phyloP scores from a whole-genome alignment of 148 eudicot species.

The Cornus florida region DNA sequence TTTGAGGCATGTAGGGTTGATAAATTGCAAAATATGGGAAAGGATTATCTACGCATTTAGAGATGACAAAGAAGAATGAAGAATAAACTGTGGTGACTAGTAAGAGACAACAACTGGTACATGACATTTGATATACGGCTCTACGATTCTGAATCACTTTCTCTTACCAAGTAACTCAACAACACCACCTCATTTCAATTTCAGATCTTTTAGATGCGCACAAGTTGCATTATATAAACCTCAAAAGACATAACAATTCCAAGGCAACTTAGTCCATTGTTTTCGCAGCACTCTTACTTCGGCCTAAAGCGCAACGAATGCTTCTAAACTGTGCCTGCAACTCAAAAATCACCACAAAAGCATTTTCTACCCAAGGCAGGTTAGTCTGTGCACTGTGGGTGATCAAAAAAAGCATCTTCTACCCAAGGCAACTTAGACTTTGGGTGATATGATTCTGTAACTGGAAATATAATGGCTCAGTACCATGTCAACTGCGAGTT shows the following conservation, averaged over 20 bases:
- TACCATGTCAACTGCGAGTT: slow-evolving; percentile 38
- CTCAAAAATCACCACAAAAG: background rate
- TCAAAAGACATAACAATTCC: background rate
- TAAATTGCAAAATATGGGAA: background rate
- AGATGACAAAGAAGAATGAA: background rate
- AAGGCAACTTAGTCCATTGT: slow-evolving; percentile 6
- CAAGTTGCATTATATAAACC: background rate
- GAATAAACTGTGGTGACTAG: background rate
- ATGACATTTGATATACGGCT: background rate
- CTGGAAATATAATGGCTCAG: background rate
- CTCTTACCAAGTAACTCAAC: background rate
- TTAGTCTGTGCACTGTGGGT: background rate
- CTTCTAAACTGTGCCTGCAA: background rate
- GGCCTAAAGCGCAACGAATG: background rate
- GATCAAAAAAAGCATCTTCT: background rate
- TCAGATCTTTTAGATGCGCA: background rate
- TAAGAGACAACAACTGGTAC: background rate
- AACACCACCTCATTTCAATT: background rate
- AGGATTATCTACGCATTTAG: background rate
- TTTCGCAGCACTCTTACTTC: background rate
- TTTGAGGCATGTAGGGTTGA: background rate
- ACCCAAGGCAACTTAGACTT: slow-evolving; percentile 5
- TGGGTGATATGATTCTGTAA: slow-evolving; percentile 24
- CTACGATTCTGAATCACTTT: background rate
- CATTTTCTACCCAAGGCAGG: background rate